Conservation (phyloP, 805 yeast genomes). For the Starmerella powellii region DNA sequence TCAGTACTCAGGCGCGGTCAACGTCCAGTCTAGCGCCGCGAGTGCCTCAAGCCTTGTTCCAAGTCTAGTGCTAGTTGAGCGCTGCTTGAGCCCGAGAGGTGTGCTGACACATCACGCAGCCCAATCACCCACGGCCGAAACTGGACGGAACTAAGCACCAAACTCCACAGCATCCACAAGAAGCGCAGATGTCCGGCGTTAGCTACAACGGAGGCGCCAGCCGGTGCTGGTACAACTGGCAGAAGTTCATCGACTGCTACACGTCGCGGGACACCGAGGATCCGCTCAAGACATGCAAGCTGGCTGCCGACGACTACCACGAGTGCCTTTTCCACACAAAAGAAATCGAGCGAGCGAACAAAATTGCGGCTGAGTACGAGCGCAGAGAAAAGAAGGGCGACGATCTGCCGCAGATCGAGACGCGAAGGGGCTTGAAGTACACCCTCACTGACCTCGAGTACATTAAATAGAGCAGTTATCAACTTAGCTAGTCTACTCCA, state of each 20-base stretch:
- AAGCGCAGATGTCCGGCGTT: conserved; percentile 19
- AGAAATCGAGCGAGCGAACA: conserved; percentile 29
- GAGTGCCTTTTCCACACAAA: conserved; percentile 41
- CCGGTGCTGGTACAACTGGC: conserved; percentile 39
- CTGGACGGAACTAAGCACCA: no score
- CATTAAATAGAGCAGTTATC: conserved; percentile 6
- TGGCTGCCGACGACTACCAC: conserved; percentile 37
- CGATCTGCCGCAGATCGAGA: conserved; percentile 21
- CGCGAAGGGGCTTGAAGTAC: conserved; percentile 15
- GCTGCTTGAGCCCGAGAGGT: no score
- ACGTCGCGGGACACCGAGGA: conserved; percentile 31
- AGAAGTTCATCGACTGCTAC: conserved; percentile 37
- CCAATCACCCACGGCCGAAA: no score
- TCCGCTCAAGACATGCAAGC: conserved; percentile 31
- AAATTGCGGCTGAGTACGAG: conserved; percentile 24
- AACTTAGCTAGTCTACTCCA: no score
- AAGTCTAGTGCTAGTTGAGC: no score
- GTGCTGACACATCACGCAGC: no score
- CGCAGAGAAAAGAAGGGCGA: conserved; percentile 22
- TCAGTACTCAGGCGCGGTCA: no score
- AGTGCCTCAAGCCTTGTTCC: no score
- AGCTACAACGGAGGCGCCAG: conserved; percentile 33
- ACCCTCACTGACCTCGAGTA: conserved; percentile 20
- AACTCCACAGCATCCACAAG: no score
- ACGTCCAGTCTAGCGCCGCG: no score